Base-by-base conservation (phyloP, 2,329 filamentous ascomycete genomes). In the Phialophora verrucosa region DNA sequence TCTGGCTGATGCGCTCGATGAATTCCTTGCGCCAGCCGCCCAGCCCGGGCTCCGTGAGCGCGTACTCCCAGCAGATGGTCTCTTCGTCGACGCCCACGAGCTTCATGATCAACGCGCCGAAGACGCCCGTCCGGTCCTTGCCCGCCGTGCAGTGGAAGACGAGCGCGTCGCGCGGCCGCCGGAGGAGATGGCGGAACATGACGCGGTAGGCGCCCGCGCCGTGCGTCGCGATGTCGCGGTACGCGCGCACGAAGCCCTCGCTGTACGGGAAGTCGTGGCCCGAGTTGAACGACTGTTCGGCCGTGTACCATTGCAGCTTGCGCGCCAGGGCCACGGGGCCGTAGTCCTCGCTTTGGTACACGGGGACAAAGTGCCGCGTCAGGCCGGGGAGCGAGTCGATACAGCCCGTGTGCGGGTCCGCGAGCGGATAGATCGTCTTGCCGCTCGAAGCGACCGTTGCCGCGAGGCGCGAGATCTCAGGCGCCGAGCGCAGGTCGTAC, bases 101-200 rank as follows among this genome's bases (percentile, higher is more conserved):
- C 29, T 84, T 78, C 47, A 92, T 81, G 8, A 93, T 75, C 49
- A 93, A 72, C 2, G 89, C 90, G 57, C 87, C 85, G 53, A 92
- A 78, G 4, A 93, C 83, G 1, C 91, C 91, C 0, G 91, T 93
- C 51, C 91, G 83, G 75, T 93, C 91, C 77, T 93, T 93, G 12
- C 91, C 91, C 0, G 89, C 90, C 0, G 90, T 91, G 76, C 91
- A 93, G 74, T 93, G 90, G 7, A 92, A 80, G 6, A 92, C 79
- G 10, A 90, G 44, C 10, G 64, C 59, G 2, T 44, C 51, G 50
- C 17, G 47, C 7, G 59, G 62, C 3, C 35, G 23, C 4, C 64
- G 60, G 7, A 85, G 76, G 7, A 92, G 79, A 71, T 91, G 85
- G 17, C 77, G 75, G 47, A 92, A 81, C 66, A 92, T 90, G 1